phyloP scores from a whole-genome alignment of 2,329 filamentous ascomycete genomes.

The Tolypocladium ophioglossoides region DNA sequence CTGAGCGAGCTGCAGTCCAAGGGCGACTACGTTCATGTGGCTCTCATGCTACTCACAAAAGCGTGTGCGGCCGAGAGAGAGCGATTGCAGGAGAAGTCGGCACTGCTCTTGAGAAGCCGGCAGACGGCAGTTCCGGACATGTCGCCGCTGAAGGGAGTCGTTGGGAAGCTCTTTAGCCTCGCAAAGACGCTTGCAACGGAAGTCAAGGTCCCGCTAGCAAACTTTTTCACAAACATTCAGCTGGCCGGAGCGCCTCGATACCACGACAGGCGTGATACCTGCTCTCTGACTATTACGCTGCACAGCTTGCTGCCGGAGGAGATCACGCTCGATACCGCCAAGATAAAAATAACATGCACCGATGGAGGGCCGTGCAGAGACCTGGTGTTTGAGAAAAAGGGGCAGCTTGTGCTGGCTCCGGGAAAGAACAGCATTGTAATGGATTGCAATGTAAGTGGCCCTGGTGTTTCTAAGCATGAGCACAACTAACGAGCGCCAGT shows the following conservation, averaged over 20 bases:
- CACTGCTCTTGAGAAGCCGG: slow-evolving; percentile 6
- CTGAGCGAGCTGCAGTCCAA: slow-evolving; percentile 64
- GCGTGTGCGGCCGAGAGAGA: slow-evolving; percentile 45
- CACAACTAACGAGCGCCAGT: slow-evolving; percentile 30
- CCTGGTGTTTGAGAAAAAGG: slow-evolving; percentile 22
- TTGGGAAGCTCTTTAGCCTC: slow-evolving; percentile 35
- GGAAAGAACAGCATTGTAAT: slow-evolving; percentile 34
- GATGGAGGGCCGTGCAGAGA: slow-evolving; percentile 51
- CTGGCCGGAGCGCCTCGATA: slow-evolving; percentile 62
- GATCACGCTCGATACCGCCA: slow-evolving; percentile 54
- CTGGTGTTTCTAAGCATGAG: neutral
- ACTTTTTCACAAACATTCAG: slow-evolving; percentile 62
- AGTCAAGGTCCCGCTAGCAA: slow-evolving; percentile 55
- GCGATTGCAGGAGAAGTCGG: slow-evolving; percentile 26
- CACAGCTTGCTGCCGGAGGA: slow-evolving; percentile 63
- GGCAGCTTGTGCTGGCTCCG: slow-evolving; percentile 25
- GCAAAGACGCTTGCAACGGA: slow-evolving; percentile 41
- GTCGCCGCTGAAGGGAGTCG: slow-evolving; percentile 33
- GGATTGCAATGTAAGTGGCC: slow-evolving; percentile 22
- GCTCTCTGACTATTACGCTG: slow-evolving; percentile 57
- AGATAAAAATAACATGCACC: slow-evolving; percentile 50
- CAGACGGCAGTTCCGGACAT: slow-evolving; percentile 13
- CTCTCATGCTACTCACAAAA: slow-evolving; percentile 65
- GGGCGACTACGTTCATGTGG: slow-evolving; percentile 69
- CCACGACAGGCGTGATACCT: slow-evolving; percentile 61